Base-by-base conservation (phyloP, 768 basidiomycete genomes). In the Trametes villosa region DNA sequence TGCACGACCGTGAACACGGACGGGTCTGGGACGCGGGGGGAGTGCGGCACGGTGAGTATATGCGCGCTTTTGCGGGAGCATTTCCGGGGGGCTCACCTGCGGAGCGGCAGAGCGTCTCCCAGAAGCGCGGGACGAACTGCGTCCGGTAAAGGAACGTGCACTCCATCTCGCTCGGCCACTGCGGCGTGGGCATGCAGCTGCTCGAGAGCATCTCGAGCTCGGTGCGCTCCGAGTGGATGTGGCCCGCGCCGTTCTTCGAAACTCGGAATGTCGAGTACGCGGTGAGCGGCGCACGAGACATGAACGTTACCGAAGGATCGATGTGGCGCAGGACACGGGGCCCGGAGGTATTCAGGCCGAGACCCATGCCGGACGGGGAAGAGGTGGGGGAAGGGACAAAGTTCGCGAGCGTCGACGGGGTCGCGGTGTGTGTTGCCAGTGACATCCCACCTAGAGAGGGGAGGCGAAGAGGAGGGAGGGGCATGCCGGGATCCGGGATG, bases 221-320 rank as follows among this genome's bases (percentile, higher is more conserved):
- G 65, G 57, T 79, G 68, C 42, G 74, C 71, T 91, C 89, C 0
- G 78, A 76, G 72, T 83, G 84, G 52, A 88, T 74, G 29, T 49
- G 57, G 40, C 77, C 66, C 13, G 73, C 75, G 18, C 80, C 83
- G 59, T 81, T 78, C 11, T 76, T 67, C 59, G 82, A 77, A 5
- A 91, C 84, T 1, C 78, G 78, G 74, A 84, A 88, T 41, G 76
- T 74, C 2, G 86, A 88, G 41, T 79, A 77, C n/a, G 86, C 87
- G 6, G 71, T 68, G 31, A 88, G 77, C 3, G 77, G 66, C 2
- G 79, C 71, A 4, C 73, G 80, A 4, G 87, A 83, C 45, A 84
- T 71, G 66, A 91, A 85, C 22, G 89, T 86, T 33, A 91, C 79
- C 2, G 84, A 85, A 1, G 87, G 86, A 66, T 90, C 86, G 63